A percentile compares a stretch with the other conserved stretches of the same genome.
phyloP scores from a whole-genome alignment of 2,329 filamentous ascomycete genomes.

The Arthrinium puccinioides region DNA sequence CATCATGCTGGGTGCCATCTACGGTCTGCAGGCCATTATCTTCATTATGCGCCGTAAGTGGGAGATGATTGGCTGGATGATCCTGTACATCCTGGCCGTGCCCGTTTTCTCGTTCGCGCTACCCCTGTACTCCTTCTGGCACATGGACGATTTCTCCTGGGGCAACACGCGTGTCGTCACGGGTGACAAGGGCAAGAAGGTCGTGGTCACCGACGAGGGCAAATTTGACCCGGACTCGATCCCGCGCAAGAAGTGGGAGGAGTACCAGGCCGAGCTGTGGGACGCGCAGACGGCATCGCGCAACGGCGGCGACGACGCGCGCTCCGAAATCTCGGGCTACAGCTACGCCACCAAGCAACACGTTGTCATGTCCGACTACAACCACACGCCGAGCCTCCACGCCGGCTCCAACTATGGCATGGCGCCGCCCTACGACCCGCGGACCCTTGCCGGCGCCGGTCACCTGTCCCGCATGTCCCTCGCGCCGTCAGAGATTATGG shows the following conservation, averaged over 20 bases:
- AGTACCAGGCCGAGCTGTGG: slow-evolving; percentile 97
- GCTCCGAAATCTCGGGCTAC: slow-evolving; percentile 85
- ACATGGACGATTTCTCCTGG: slow-evolving; percentile 99
- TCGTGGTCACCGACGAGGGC: slow-evolving; percentile 92
- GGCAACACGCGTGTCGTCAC: slow-evolving; percentile 97
- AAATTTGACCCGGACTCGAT: slow-evolving; percentile 93
- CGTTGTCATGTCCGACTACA: slow-evolving; percentile 60
- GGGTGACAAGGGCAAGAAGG: slow-evolving; percentile 85
- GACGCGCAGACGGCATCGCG: slow-evolving; percentile 83
- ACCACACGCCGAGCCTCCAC: slow-evolving; percentile 49
- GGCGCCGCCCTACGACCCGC: slow-evolving; percentile 34
- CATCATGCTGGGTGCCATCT: slow-evolving; percentile 87
- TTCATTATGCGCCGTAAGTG: slow-evolving; percentile 95
- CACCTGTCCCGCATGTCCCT: slow-evolving; percentile 70
- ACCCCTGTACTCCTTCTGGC: slow-evolving; percentile 94
- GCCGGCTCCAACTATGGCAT: slow-evolving; percentile 43
- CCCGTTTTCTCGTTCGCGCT: slow-evolving; percentile 87
- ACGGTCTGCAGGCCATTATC: slow-evolving; percentile 93
- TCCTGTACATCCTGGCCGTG: slow-evolving; percentile 86
- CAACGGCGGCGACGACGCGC: slow-evolving; percentile 72
- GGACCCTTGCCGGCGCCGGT: slow-evolving; percentile 23
- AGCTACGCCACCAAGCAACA: slow-evolving; percentile 85
- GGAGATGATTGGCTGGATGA: slow-evolving; percentile 99
- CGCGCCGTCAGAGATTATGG: slow-evolving; percentile 59
- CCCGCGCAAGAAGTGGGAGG: slow-evolving; percentile 98